Percentiles rank a stretch among this genome's conserved stretches.
phyloP scores from a whole-genome alignment of 202 grass and related monocot species.

The Dendrocalamus latiflorus region DNA sequence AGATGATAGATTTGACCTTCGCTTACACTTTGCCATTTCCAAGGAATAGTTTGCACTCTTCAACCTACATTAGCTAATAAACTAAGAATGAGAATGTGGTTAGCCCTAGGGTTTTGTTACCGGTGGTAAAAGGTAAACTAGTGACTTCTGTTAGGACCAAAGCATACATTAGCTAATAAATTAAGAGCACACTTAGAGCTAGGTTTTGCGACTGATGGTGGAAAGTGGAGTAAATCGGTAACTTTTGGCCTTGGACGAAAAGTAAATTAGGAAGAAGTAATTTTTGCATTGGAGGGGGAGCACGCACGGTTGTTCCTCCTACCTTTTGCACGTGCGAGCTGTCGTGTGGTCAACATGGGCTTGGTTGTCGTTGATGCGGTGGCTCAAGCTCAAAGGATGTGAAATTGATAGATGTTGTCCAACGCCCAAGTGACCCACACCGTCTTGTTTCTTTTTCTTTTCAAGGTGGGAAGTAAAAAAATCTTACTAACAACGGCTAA shows the following conservation, averaged over 20 bases:
- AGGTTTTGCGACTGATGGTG: neutral
- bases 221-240: neutral
- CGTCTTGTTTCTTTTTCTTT: too few species aligned
- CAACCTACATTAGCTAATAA: neutral
- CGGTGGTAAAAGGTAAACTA: neutral
- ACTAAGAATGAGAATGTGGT: neutral
- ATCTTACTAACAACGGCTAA: too few species aligned
- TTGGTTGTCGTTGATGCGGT: too few species aligned
- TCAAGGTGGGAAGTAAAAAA: too few species aligned
- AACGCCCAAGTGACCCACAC: too few species aligned
- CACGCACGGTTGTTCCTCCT: too few species aligned
- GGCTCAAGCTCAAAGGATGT: too few species aligned
- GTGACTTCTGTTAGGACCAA: neutral
- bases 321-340: conserved; percentile 22
- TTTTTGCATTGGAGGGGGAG: conserved; percentile 8
- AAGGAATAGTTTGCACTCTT: neutral
- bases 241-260: conserved; percentile 6
- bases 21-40: too few species aligned
- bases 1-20: too few species aligned
- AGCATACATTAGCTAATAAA: too few species aligned
- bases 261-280: neutral
- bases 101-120: neutral
- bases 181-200: neutral
- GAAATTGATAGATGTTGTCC: too few species aligned
- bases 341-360: too few species aligned